Evolutionary conservation across 768 basidiomycete genomes (phyloP).

Genomic region (Kwoniella heveanensis): DNA sequence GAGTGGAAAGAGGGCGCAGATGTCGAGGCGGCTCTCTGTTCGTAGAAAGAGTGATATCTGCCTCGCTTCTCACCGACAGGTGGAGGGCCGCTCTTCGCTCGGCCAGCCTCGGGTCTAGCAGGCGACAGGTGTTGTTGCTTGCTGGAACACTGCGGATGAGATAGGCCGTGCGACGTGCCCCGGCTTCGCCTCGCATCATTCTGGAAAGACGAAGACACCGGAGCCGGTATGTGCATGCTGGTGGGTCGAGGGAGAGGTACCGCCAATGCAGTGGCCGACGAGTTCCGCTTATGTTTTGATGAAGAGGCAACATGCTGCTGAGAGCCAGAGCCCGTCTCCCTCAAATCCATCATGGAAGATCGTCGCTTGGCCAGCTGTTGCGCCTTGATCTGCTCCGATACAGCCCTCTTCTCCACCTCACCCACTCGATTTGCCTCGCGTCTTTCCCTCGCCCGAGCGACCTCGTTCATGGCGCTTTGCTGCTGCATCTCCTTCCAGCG

Average conservation of each 20-base stretch:
- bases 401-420: slow-evolving; percentile 32
- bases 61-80: slow-evolving; percentile 1
- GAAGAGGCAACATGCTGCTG: not conserved
- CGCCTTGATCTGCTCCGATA: slow-evolving; percentile 19
- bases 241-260: slow-evolving; percentile 2
- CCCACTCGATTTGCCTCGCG: slow-evolving; percentile 26
- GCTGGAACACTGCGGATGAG: not conserved
- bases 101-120: slow-evolving; percentile 1
- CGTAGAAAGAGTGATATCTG: slow-evolving; percentile 35
- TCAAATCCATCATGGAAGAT: slow-evolving; percentile 12
- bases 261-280: slow-evolving; percentile 2
- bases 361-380: slow-evolving; percentile 16
- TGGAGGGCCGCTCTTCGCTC: slow-evolving; percentile 6
- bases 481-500: slow-evolving; percentile 14
- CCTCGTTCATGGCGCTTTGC: slow-evolving; percentile 26
- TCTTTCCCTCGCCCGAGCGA: slow-evolving; percentile 33
- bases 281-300: slow-evolving; percentile 8
- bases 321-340: not conserved
- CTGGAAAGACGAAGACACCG: slow-evolving; percentile 5
- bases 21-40: slow-evolving; percentile 14
- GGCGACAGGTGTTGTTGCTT: slow-evolving; percentile 1
- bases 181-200: not conserved
- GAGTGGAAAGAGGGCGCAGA: slow-evolving; percentile 8
- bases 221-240: slow-evolving; percentile 9
- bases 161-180: not conserved